These are phyloP conservation scores for Boletus vermiculosoides DNA, from an alignment of 768 basidiomycete genomes.

Conservation along the genomic window DNA sequence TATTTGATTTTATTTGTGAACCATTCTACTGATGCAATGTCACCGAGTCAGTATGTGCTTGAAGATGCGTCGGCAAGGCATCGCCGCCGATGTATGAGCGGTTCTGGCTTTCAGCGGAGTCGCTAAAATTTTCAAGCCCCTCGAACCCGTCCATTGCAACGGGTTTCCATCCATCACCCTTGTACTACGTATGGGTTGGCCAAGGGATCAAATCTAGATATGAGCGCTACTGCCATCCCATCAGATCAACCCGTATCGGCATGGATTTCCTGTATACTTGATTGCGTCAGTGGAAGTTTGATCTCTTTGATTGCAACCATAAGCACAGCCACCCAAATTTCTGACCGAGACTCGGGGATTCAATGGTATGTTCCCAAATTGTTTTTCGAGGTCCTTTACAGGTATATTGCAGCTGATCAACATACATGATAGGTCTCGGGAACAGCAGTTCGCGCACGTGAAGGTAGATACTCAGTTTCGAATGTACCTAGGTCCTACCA, in stretches of 20 bases:
- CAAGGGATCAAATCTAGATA: not conserved
- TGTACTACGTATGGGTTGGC: not conserved
- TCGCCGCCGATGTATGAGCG: not conserved
- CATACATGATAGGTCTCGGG: not conserved
- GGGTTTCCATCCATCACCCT: not conserved
- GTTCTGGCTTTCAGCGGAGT: not conserved
- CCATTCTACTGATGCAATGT: not conserved
- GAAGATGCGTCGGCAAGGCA: not conserved
- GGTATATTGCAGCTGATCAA: not conserved
- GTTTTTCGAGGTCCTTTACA: not conserved
- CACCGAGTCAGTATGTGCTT: not conserved
- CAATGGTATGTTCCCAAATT: not conserved
- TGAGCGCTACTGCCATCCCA: not conserved
- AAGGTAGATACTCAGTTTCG: not conserved
- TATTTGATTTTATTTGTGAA: not conserved
- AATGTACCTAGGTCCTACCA: not conserved
- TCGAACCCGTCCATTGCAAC: not conserved
- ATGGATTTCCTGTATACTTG: not conserved
- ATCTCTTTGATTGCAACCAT: not conserved
- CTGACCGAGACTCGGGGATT: not conserved
- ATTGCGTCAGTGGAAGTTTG: not conserved
- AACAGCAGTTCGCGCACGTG: not conserved
- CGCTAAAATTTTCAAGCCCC: not conserved
- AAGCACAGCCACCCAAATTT: not conserved
- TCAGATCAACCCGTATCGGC: not conserved